Evolutionary conservation across 148 eudicot species (phyloP), one percentile per base, ranked within the genome.

Genomic region (Talinum fruticosum): DNA sequence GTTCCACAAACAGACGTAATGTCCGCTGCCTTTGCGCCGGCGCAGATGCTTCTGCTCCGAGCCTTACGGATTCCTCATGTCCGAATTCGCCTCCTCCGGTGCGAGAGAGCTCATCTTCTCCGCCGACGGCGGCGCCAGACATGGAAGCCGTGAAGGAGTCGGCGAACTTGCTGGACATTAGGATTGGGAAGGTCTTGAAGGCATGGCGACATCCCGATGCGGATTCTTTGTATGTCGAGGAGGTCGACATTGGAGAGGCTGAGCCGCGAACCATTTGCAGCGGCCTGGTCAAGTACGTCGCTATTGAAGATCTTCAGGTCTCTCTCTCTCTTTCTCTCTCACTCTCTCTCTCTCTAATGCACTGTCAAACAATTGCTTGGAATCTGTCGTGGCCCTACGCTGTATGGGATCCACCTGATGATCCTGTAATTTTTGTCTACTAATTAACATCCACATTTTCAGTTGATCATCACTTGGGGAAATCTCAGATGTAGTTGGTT

Each of bases 181-280:
- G 96, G 85, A 97, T 95, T 14, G 99, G 99, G 57, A 77, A 74
- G 49, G 85, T 95, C 18, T 8, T 92, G 53, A 92, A 81, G 66
- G 94, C 90, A 10, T 91, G 96, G 96, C 80, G 84, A 51, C 99
- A 92, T 36, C 90, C 87, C 13, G 99, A 95, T 81, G 99, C 96
- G 0, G 97, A 92, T 76, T 83, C 96, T 0, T 85, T 95, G 67
- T 92, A 92, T 57, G 99, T 92, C 0, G 99, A 95, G 76, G 96
- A 95, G 83, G 96, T 95, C 64, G 97, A 95, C 72, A 75, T 92
- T 66, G 97, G 99, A 10, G 96, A 92, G 78, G 62, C 88, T 61
- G 89, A 88, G 73, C 86, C 89, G 10, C 81, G 98, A 61, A 87
- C 86, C 67, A 95, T 95, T 47, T 95, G 99, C 64, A 95, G 99